Base-by-base conservation (phyloP, 345 rosid genomes). In the Citrus inodora region DNA sequence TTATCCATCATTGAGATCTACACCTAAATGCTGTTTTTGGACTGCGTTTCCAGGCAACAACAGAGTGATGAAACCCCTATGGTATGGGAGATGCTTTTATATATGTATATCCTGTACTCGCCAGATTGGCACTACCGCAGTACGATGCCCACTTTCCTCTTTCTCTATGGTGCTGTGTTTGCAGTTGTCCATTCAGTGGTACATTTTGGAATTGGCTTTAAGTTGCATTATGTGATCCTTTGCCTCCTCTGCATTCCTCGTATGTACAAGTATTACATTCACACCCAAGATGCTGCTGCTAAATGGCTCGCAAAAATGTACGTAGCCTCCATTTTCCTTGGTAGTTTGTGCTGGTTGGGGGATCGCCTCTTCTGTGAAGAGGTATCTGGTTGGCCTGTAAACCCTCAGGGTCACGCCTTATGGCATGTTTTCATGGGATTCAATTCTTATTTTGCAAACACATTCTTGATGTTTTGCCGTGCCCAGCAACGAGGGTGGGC, bases 71-170 rank as follows among this genome's bases (percentile, higher is more conserved):
- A 94, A 82, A 96, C 99, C 0, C 98, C 98, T 8, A 92, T 94
- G 99, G 98, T 96, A 40, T 94, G 99, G 99, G 98, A 92, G 82
- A 87, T 96, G 90, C 98, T 96, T 35, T 89, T 96, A 61, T 94
- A 95, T 79, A 84, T 96, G 81, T 96, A 92, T 85, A 96, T 94
- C 86, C 90, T 94, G 35, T 91, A 94, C 85, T 96, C 99, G 11
- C 99, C 99, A 33, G 97, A 96, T 80, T 96, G 99, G 99, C 99
- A 96, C 84, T 96, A 96, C 80, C 82, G 91, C 53, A 91, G 97
- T 74, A 91, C 97, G 0, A 94, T 96, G 99, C 99, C 99, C 37
- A 92, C 94, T 37, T 92, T 96, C 83, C 91, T 94, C 86, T 91
- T 94, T 85, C 81, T 94, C n/a, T 96, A 96, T 8, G 98, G 99